Evolutionary conservation across 495 filamentous ascomycete species (phyloP), one percentile per base, ranked within the genome.

Genomic region (Aspergillus saccharolyticus): DNA sequence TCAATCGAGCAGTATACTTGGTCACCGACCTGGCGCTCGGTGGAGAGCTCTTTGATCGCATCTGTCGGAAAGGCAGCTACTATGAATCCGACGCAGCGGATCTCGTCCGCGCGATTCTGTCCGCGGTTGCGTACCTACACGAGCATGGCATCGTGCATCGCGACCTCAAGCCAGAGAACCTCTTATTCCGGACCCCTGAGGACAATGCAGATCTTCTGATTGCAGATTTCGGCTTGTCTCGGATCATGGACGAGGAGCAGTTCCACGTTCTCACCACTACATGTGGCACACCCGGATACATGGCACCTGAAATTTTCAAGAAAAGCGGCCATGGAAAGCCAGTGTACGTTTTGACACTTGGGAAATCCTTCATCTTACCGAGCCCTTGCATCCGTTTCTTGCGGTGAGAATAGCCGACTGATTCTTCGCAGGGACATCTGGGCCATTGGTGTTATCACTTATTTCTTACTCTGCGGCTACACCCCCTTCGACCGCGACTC

Each of bases 201-300:
- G 80, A 82, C 57, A 82, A 82, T 61, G 80, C 80, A 14, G 80
- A 82, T 55, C 71, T 98, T n/a, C 74, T 98, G 53, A 97, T 98
- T 66, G 94, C 95, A 39, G 94, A 98, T 70, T 98, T 98, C 66
- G 94, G 94, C 9, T 76, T 98, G 30, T 89, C 85, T 14, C 79
- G 94, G 44, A 97, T 98, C 72, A 97, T 98, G 91, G 95, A 98
- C 69, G 95, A 97, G 74, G 92, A 97, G 72, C 90, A 97, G 66
- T 97, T 98, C 70, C 95, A 97, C 66, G 92, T 97, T 22, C 75
- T 98, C 39, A 98, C 95, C 4, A 98, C 94, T 1, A 98, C 94
- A 3, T 98, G 94, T 66, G 94, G 94, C 30, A 98, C 94, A 7
- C 94, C 94, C 0, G 95, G 95, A 25, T 98, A 98, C 73, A 98